Conservation (phyloP, 257 asterid species). For the Solanum sejunctum region DNA sequence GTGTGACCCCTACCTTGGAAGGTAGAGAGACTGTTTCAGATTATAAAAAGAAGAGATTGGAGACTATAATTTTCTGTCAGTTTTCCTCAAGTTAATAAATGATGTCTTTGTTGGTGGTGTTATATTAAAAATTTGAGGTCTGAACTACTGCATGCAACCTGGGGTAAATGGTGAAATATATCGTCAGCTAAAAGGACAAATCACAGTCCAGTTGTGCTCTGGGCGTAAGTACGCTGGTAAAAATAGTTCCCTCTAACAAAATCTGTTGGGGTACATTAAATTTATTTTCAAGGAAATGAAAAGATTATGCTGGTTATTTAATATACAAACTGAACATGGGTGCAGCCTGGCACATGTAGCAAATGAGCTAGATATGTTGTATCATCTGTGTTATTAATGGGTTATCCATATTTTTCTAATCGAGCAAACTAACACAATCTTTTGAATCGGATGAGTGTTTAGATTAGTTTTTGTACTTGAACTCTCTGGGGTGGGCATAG, state of each 20-base stretch:
- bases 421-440: neutral
- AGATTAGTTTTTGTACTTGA: neutral
- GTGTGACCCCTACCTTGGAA: neutral
- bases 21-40: neutral
- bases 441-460: neutral
- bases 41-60: neutral
- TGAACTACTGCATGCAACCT: neutral
- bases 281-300: neutral
- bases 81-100: neutral
- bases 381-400: neutral
- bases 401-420: neutral
- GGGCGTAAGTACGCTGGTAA: neutral
- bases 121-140: neutral
- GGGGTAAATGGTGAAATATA: neutral
- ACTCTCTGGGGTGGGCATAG: neutral
- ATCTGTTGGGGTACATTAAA: neutral
- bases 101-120: neutral
- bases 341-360: neutral
- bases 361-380: neutral
- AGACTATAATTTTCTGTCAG: neutral
- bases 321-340: neutral
- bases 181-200: neutral
- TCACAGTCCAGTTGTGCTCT: neutral
- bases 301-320: neutral
- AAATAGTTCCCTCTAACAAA: neutral